Evolutionary conservation across 106 monocot species (phyloP), one percentile per base, ranked within the genome.

Genomic region (Agapanthus africanus): DNA sequence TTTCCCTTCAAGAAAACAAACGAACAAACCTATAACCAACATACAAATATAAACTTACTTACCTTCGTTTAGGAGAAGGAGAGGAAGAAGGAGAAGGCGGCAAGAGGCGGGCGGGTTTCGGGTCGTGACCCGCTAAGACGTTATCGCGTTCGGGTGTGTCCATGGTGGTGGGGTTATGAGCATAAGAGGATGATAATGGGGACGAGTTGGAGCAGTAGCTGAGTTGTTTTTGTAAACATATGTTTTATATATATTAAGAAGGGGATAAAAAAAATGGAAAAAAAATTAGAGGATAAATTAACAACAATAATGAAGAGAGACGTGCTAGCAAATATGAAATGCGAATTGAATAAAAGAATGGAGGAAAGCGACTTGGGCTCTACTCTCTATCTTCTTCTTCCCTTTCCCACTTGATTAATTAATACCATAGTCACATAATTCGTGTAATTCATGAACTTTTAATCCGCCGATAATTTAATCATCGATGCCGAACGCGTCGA

Each of bases 41-140:
- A n/a, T n/a, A 15, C 19, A 19, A 47, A 47, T 47, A 15, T 13
- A n/a, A 35, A 61, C 15, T 14, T 15, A 47, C 46, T 47, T 47
- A 65, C 65, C 40, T 65, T 11, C 65, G 65, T 41, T 65, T 65
- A 41, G 42, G 42, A 44, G 66, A 30, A 44, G 66, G 66, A 40
- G 66, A 66, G 4, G 66, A 44, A 41, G 40, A 19, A 0, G 61
- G 56, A 4, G 56, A 5, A 5, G 61, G 61, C 15, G 61, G 35
- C 2, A 19, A 35, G 34, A 18, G 61, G 4, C 61, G 61, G n/a
- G 35, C 36, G 0, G 36, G 36, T 6, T 61, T 61, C 61, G 19
- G n/a, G 61, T 16, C 23, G 61, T n/a, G 25, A 22, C 25, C 52
- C 25, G 52, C n/a, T 6, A 52, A 4, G 52, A 6, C 25, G 52